These are phyloP conservation scores for Casaregolazyma lundiana DNA, from an alignment of 1,139 yeast species.

Conservation along the genomic window DNA sequence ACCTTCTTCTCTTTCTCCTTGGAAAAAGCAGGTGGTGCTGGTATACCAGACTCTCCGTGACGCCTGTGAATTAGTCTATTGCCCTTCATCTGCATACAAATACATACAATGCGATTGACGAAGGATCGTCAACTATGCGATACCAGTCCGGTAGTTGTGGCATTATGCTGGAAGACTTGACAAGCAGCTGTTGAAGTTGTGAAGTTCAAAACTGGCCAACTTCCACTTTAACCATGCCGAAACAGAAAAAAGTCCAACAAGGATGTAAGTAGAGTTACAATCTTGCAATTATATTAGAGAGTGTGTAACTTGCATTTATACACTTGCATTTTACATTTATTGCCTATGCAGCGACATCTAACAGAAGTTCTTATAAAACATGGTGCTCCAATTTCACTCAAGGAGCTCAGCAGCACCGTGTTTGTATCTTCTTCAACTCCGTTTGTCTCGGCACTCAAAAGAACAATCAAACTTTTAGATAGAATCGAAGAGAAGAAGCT, in stretches of 20 bases:
- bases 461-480: conserved; percentile 22
- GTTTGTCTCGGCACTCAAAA: conserved; percentile 29
- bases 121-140: conserved; percentile 7
- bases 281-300: conserved; percentile 2
- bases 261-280: conserved; percentile 4
- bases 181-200: background rate
- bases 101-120: conserved; percentile 7
- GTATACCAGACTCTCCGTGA: background rate
- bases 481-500: conserved; percentile 9
- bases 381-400: conserved; percentile 16
- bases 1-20: conserved; percentile 9
- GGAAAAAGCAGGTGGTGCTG: conserved; percentile 8
- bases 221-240: conserved; percentile 2
- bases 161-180: conserved; percentile 3
- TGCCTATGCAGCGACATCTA: background rate
- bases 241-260: conserved; percentile 5
- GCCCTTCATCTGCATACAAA: background rate
- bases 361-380: conserved; percentile 14
- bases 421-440: conserved; percentile 29
- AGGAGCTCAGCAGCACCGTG: conserved; percentile 16
- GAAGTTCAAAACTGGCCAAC: background rate
- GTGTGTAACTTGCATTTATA: too few species aligned
- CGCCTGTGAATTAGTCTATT: conserved; percentile 4
- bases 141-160: conserved; percentile 7
- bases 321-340: too few species aligned